Evolutionary conservation across 768 basidiomycete species (phyloP), one percentile per base, ranked within the genome.

Genomic region (Ramaria sp.): DNA sequence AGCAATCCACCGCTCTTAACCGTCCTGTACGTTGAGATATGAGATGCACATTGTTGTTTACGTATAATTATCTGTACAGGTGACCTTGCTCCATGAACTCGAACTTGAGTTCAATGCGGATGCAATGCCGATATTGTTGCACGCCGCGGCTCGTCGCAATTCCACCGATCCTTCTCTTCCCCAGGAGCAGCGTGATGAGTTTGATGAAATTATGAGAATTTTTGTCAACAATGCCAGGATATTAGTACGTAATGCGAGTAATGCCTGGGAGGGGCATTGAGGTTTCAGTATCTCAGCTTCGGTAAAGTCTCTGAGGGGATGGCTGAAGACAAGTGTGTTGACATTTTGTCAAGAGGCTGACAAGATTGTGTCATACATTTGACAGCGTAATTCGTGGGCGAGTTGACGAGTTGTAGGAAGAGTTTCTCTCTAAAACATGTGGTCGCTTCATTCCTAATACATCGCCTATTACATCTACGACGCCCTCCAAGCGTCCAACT

Each of bases 211-310:
- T 56, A 82, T 99, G 42, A 82, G 88, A 45, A 89, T 88, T 13
- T 88, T 96, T 59, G 82, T 99, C 48, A 96, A 97, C 63, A 94
- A 96, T 59, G 82, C 89, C 3, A 77, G 96, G 58, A 92, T 96
- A 69, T 67, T 97, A 45, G 83, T 84, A 50, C 79, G 88, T 61
- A 96, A 95, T 67, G 78, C 79, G 5, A 71, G 59, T 24, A 57
- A 45, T 39, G 45, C 58, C 1, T 47, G 45, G 45, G 45, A 47
- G 28, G 12, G 45, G 16, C 16, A 6, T 41, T 41, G 39, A n/a
- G 39, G n/a, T n/a, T n/a, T n/a, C n/a, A n/a, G n/a, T n/a, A n/a
- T n/a, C n/a, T n/a, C n/a, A n/a, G n/a, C n/a, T n/a, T n/a, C n/a
- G n/a, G n/a, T n/a, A n/a, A n/a, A n/a, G n/a, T n/a, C n/a, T n/a